Conservation (phyloP, 2,329 filamentous ascomycete species). For the Neocucurbitaria cava region DNA sequence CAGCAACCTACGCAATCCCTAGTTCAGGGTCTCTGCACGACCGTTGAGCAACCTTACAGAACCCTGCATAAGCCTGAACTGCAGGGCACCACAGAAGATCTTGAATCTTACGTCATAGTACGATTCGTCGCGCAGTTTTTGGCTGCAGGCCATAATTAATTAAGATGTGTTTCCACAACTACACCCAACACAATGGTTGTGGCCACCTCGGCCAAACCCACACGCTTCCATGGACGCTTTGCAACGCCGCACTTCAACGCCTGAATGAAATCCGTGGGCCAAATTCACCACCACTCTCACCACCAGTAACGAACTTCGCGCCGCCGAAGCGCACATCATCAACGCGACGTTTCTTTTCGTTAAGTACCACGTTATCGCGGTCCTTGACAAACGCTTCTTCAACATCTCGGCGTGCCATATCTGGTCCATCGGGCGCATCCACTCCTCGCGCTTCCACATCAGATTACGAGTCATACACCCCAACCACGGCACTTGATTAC, state of each 20-base stretch:
- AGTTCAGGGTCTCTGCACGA: conserved; percentile 10
- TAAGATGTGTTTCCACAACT: conserved; percentile 44
- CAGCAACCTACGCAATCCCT: not conserved
- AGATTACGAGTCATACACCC: conserved; percentile 17
- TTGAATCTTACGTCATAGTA: conserved; percentile 15
- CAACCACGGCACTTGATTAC: conserved; percentile 21
- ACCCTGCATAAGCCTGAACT: conserved; percentile 10
- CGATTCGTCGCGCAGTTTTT: not conserved
- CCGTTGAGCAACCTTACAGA: conserved; percentile 1
- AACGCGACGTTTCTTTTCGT: conserved; percentile 34
- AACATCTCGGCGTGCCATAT: conserved; percentile 26
- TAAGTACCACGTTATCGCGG: conserved; percentile 33
- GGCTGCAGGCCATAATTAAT: too few species aligned
- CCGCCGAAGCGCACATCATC: conserved; percentile 29
- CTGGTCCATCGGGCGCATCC: conserved; percentile 16
- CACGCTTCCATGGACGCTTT: conserved; percentile 37
- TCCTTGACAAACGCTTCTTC: conserved; percentile 25
- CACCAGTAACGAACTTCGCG: conserved; percentile 12
- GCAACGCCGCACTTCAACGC: conserved; percentile 27
- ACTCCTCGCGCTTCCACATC: conserved; percentile 20
- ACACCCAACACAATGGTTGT: conserved; percentile 43
- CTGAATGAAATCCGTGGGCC: conserved; percentile 36
- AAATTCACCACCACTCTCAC: conserved; percentile 34
- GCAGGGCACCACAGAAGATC: conserved; percentile 5
- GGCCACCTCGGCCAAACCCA: conserved; percentile 41